phyloP scores from a whole-genome alignment of 192 early-diverging fungal genomes.

The Entrophospora sp. region DNA sequence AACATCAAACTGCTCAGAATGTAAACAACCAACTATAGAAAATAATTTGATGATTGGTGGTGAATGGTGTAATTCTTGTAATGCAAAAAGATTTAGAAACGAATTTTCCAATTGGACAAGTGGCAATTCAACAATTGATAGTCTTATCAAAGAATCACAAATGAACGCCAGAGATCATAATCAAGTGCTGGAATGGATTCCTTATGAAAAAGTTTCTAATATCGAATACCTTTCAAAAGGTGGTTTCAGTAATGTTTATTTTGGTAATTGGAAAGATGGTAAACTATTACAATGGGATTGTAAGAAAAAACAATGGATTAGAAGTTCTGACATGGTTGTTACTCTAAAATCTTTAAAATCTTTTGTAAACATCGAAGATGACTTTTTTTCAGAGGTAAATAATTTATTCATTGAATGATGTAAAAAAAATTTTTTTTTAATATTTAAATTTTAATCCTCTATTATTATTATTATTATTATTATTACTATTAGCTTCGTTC shows the following conservation, averaged over 20 bases:
- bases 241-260: neutral
- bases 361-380: neutral
- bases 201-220: neutral
- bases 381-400: conserved; percentile 4
- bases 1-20: no score
- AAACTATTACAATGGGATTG: neutral
- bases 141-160: conserved; percentile 8
- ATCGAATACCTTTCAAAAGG: neutral
- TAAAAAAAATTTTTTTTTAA: neutral
- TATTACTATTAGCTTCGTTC: neutral
- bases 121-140: neutral
- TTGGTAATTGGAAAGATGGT: neutral
- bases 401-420: neutral
- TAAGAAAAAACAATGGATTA: conserved; percentile 6
- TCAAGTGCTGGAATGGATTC: conserved; percentile 10
- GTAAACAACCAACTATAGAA: no score
- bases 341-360: neutral
- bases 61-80: conserved; percentile 14
- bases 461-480: neutral
- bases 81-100: neutral
- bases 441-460: neutral
- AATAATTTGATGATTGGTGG: no score
- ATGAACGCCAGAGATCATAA: neutral
- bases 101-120: neutral
- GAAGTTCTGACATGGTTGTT: neutral